Evolutionary conservation across 495 filamentous ascomycete genomes (phyloP), one percentile per base, ranked within the genome.

Genomic region (Immersiella caudata): DNA sequence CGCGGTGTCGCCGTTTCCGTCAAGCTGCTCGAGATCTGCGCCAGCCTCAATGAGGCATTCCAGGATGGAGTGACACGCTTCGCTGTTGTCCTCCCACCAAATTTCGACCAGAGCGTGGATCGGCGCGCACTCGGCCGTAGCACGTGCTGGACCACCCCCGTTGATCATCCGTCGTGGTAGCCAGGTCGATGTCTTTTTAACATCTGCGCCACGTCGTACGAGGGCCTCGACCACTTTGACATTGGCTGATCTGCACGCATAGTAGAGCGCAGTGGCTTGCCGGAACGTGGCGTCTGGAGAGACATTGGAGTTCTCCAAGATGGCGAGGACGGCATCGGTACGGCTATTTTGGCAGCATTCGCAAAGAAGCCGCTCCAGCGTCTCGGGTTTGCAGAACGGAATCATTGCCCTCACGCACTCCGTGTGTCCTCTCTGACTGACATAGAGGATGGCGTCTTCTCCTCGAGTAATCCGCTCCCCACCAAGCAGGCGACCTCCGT

Each of bases 401-500:
- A 73, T 67, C 63, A 73, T 66, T 21, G 68, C 70, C 20, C 25
- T 18, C 1, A 73, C 33, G 14, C 69, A 54, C 33, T 75, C 71
- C 7, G 57, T 49, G 25, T 64, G 60, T 9, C 73, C 73, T 35
- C 29, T 21, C 27, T 67, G 2, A 29, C 67, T 67, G 35, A 65
- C 67, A 59, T 75, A 75, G 24, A 64, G 58, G 14, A 75, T 62
- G 36, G 71, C 67, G 29, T 57, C 60, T 18, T 71, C 26, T 50
- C 69, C 67, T 14, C 29, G 65, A 6, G 35, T 70, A 22, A 58
- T 54, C 16, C 16, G 9, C 12, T 60, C 51, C n/a, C 68, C 62
- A 16, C 62, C 68, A n/a, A 49, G 40, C 4, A 60, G 24, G 8
- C 27, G 25, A 0, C 65, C 63, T 0, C 61, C 50, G 35, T 52